phyloP scores from a whole-genome alignment of 148 eudicot genomes.

The Tetragonia tetragonoides region DNA sequence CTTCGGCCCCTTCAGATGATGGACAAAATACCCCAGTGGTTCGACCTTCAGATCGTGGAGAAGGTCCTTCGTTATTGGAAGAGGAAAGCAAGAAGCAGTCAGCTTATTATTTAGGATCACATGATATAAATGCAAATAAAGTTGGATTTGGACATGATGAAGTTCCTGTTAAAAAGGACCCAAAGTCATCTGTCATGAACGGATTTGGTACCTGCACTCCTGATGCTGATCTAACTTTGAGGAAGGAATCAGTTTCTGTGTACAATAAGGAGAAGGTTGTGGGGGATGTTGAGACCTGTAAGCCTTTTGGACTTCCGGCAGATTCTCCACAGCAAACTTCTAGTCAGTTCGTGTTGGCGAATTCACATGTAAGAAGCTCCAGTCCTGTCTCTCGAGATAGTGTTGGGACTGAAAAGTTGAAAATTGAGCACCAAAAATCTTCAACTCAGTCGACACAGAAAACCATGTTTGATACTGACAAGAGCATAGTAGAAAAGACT shows the following conservation, averaged over 20 bases:
- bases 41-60: constrained; percentile 25
- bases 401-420: constrained; percentile 24
- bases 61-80: constrained; percentile 21
- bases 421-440: constrained; percentile 22
- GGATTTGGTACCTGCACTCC: constrained; percentile 11
- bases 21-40: constrained; percentile 38
- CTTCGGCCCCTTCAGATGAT: constrained; percentile 34
- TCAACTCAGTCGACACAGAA: constrained; percentile 26
- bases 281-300: constrained; percentile 23
- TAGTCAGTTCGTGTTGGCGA: constrained; percentile 25
- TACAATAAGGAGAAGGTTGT: constrained; percentile 20
- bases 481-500: constrained; percentile 19
- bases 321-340: constrained; percentile 23
- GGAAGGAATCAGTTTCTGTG: constrained; percentile 21
- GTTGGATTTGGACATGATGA: constrained; percentile 27
- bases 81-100: constrained; percentile 30
- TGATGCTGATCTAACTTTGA: constrained; percentile 19
- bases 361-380: constrained; percentile 21
- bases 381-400: constrained; percentile 14
- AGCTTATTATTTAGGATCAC: constrained; percentile 16
- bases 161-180: constrained; percentile 26
- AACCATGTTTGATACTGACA: constrained; percentile 18
- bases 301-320: constrained; percentile 26
- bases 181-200: constrained; percentile 15
- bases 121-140: constrained; percentile 33